Conservation (phyloP, 208 protist species). For the Crithidia mellificae region DNA sequence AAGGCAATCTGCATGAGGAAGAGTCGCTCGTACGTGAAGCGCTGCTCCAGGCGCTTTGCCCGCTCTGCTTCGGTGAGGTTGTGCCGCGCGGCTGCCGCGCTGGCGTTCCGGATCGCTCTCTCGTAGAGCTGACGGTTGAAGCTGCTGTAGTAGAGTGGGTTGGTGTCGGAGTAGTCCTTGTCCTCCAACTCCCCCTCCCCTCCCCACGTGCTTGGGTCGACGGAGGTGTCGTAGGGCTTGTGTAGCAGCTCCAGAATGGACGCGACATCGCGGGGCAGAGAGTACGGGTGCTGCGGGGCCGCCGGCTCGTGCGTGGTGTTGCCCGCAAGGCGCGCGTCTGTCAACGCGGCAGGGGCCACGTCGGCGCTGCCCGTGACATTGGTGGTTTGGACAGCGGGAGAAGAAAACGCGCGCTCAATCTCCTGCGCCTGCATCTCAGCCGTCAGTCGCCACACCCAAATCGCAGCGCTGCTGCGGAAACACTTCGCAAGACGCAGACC, state of each 20-base stretch:
- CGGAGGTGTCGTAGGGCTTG: constrained; percentile 13
- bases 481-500: constrained; percentile 6
- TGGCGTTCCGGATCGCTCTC: background rate
- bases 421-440: constrained; percentile 15
- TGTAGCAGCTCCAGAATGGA: constrained; percentile 31
- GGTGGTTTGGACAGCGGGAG: too few species aligned
- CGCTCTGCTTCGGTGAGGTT: background rate
- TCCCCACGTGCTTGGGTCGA: background rate
- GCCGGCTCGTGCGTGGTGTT: too few species aligned
- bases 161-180: background rate
- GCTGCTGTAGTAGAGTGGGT: background rate
- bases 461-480: constrained; percentile 17
- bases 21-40: constrained; percentile 13
- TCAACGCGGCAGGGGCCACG: too few species aligned
- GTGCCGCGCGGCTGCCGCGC: background rate
- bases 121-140: background rate
- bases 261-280: constrained; percentile 17
- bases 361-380: too few species aligned
- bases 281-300: background rate
- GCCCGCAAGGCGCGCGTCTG: too few species aligned
- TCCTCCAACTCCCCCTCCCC: background rate
- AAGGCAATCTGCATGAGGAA: constrained; percentile 22
- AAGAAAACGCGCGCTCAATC: background rate
- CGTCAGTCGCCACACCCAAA: constrained; percentile 22
- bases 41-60: background rate